Percentiles rank a stretch among this genome's conserved stretches.
phyloP scores from a whole-genome alignment of 2,329 filamentous ascomycete genomes.

The Paraconiothyrium sp. region DNA sequence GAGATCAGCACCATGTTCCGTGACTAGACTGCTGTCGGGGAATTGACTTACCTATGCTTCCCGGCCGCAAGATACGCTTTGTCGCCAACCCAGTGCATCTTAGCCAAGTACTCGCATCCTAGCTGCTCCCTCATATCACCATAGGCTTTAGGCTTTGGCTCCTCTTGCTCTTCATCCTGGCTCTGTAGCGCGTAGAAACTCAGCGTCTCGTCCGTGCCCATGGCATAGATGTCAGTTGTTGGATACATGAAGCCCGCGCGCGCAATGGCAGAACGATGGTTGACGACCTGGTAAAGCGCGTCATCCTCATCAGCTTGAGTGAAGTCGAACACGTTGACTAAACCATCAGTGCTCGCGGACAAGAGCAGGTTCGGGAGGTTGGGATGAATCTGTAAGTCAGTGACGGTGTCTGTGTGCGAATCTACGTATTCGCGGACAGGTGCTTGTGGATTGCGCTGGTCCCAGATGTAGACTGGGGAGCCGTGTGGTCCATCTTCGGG shows the following conservation, averaged over 20 bases:
- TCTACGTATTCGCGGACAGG: conserved; percentile 55
- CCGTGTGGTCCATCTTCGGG: conserved; percentile 59
- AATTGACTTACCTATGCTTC: conserved; percentile 68
- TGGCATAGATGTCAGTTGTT: conserved; percentile 66
- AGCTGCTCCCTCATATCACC: conserved; percentile 75
- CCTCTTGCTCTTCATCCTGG: conserved; percentile 66
- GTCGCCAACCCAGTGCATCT: conserved; percentile 69
- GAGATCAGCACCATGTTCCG: conserved; percentile 11
- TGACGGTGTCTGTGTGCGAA: conserved; percentile 67
- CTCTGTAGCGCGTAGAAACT: conserved; percentile 77
- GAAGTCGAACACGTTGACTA: conserved; percentile 80
- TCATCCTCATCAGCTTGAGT: conserved; percentile 74
- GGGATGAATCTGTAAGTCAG: conserved; percentile 70
- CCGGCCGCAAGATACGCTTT: conserved; percentile 72
- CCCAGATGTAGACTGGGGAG: conserved; percentile 53
- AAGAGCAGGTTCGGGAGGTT: conserved; percentile 69
- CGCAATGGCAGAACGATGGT: conserved; percentile 78
- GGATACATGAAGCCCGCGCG: conserved; percentile 74
- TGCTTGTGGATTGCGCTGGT: conserved; percentile 50
- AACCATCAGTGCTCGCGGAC: conserved; percentile 81
- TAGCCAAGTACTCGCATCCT: conserved; percentile 77
- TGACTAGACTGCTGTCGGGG: neutral
- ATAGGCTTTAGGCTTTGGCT: conserved; percentile 60
- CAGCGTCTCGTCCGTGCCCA: conserved; percentile 82
- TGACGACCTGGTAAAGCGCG: conserved; percentile 79